A percentile compares a stretch with the other conserved stretches of the same genome.
Evolutionary conservation across 139 green algal genomes (phyloP).

Genomic region (Chlamydomonas urium): DNA sequence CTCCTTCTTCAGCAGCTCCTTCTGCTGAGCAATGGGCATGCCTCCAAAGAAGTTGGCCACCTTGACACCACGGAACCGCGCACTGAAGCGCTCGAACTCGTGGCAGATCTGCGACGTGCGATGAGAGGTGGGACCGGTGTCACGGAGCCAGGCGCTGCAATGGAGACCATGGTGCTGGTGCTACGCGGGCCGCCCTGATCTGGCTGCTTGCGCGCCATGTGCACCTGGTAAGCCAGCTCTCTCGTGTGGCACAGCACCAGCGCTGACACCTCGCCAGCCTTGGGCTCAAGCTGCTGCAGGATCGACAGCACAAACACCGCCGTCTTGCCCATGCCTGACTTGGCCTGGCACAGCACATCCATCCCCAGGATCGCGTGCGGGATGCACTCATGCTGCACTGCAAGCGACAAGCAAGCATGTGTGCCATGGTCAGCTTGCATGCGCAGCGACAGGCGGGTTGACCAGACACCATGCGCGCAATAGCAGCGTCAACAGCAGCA

Average conservation of each 20-base stretch:
- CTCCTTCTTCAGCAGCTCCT: conserved; percentile 80
- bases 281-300: conserved; percentile 89
- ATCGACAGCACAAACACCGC: conserved; percentile 98
- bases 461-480: too few relatives aligned
- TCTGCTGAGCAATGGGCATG: conserved; percentile 68
- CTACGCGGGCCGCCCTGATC: too few relatives aligned
- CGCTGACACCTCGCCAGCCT: conserved; percentile 70
- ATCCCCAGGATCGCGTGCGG: conserved; percentile 95
- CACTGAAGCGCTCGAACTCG: conserved; percentile 95
- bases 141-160: too few relatives aligned
- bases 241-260: conserved; percentile 96
- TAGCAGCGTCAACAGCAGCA: too few relatives aligned
- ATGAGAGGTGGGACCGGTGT: too few relatives aligned
- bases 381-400: conserved; percentile 99
- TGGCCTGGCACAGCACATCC: conserved; percentile 98
- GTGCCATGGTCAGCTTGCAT: too few relatives aligned
- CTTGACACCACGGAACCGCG: conserved; percentile 79
- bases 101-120: conserved; percentile 93
- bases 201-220: too few relatives aligned
- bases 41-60: conserved; percentile 95
- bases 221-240: conserved; percentile 94
- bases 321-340: conserved; percentile 99
- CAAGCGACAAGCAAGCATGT: background rate
- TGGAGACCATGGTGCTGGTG: too few relatives aligned
- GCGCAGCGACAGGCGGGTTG: too few relatives aligned